Evolutionary conservation across 106 monocot species (phyloP).

Genomic region (Amphibolis antarctica): DNA sequence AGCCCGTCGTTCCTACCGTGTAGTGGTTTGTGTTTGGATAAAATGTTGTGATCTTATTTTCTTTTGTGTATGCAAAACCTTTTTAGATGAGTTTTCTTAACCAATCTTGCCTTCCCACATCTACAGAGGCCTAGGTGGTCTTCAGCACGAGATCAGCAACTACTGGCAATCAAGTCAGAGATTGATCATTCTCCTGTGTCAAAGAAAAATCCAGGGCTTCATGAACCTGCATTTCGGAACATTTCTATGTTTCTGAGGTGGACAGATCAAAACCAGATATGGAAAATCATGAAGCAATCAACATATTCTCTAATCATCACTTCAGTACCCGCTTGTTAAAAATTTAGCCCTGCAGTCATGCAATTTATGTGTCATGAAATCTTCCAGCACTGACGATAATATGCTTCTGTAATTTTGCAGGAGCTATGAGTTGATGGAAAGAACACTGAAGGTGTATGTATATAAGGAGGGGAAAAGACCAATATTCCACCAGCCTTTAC

Average conservation of each 20-base stretch:
- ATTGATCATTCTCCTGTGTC: neutral
- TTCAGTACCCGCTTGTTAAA: too few species aligned
- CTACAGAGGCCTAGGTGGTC: neutral
- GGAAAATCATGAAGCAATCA: too few species aligned
- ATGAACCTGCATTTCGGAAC: slow-evolving; percentile 4
- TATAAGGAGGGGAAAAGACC: slow-evolving; percentile 52
- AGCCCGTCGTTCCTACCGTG: slow-evolving; percentile 9
- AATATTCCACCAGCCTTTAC: slow-evolving; percentile 40
- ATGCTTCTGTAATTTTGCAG: slow-evolving; percentile 8
- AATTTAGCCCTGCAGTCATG: too few species aligned
- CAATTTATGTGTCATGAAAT: too few species aligned
- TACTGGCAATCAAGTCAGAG: neutral
- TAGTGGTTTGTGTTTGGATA: slow-evolving; percentile 1
- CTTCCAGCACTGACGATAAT: too few species aligned
- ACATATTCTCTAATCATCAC: too few species aligned
- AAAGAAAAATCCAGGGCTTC: neutral
- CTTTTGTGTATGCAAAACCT: neutral
- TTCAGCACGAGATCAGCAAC: neutral
- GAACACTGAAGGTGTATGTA: slow-evolving; percentile 45
- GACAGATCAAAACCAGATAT: too few species aligned
- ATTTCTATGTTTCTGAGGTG: slow-evolving; percentile 7
- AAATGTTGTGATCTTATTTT: neutral
- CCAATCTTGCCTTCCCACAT: neutral
- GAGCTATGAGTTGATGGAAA: slow-evolving; percentile 65
- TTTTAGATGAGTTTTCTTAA: neutral